phyloP scores from a whole-genome alignment of 2,329 filamentous ascomycete species.

The Knoxdaviesia proteae region DNA sequence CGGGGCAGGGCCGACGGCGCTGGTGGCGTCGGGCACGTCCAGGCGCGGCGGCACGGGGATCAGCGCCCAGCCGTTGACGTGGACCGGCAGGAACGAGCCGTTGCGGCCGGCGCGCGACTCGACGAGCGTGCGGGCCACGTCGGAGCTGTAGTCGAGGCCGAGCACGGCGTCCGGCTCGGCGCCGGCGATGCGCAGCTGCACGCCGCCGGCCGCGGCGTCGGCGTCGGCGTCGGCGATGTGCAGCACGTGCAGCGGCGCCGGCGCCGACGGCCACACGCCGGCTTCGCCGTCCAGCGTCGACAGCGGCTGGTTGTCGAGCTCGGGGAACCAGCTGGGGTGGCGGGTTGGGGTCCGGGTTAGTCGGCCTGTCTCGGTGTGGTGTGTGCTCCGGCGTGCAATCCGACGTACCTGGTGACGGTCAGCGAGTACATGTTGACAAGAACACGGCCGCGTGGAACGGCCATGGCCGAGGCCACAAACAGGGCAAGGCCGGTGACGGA shows the following conservation, averaged over 20 bases:
- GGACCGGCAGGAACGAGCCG: too few species aligned
- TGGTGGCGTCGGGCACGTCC: background rate
- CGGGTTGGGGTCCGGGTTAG: background rate
- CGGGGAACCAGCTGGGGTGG: background rate
- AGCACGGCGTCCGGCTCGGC: background rate
- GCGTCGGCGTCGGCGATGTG: background rate
- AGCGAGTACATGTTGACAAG: constrained; percentile 1
- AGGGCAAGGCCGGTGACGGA: background rate
- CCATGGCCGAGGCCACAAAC: constrained; percentile 2
- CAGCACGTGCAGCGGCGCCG: constrained; percentile 1
- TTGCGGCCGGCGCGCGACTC: too few species aligned
- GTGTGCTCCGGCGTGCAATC: background rate
- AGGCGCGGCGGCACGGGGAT: background rate
- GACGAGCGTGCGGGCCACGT: too few species aligned
- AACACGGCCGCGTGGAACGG: background rate
- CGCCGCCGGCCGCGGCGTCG: background rate
- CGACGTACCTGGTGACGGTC: constrained; percentile 1
- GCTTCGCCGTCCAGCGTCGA: background rate
- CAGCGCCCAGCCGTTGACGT: background rate
- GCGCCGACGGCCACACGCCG: constrained; percentile 1
- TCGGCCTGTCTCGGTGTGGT: background rate
- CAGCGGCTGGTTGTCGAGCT: constrained; percentile 3
- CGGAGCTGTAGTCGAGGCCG: background rate
- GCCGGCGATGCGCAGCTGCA: background rate
- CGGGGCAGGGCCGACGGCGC: too few species aligned